A percentile compares a stretch with the other conserved stretches of the same genome.
phyloP scores from a whole-genome alignment of 2,329 filamentous ascomycete species.

The Grosmannia huntii region DNA sequence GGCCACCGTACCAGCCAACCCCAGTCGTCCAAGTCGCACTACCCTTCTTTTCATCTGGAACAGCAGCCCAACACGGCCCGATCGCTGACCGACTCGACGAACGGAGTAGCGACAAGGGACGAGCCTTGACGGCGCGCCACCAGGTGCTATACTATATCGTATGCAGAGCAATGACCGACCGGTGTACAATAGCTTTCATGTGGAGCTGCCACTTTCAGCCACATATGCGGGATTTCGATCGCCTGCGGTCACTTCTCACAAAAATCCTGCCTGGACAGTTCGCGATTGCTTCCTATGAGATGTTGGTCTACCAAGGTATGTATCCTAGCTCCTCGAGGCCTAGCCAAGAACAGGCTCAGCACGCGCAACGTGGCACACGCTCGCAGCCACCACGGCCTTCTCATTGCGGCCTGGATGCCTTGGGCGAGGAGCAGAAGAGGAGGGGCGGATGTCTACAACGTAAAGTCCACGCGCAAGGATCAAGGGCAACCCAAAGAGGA shows the following conservation, averaged over 20 bases:
- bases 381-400: not conserved
- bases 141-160: not conserved
- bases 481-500: not conserved
- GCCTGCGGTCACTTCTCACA: not conserved
- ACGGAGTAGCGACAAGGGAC: conserved; percentile 4
- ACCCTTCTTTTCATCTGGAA: not conserved
- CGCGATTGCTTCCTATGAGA: not conserved
- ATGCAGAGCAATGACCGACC: not conserved
- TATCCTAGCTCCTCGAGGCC: not conserved
- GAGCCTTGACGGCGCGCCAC: not conserved
- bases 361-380: not conserved
- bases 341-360: not conserved
- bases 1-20: conserved; percentile 1
- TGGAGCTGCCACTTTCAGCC: conserved; percentile 2
- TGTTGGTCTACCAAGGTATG: not conserved
- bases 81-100: conserved; percentile 8
- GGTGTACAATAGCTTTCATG: conserved; percentile 5
- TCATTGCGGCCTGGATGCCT: not conserved
- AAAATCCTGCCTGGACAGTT: not conserved
- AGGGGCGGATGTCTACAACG: not conserved
- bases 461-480: not conserved
- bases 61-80: conserved; percentile 1
- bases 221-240: conserved; percentile 7
- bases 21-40: not conserved
- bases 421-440: not conserved